Percentiles rank a stretch among this genome's conserved stretches.
Conservation (phyloP, 2,329 filamentous ascomycete genomes). For the Eurotiales sp. region DNA sequence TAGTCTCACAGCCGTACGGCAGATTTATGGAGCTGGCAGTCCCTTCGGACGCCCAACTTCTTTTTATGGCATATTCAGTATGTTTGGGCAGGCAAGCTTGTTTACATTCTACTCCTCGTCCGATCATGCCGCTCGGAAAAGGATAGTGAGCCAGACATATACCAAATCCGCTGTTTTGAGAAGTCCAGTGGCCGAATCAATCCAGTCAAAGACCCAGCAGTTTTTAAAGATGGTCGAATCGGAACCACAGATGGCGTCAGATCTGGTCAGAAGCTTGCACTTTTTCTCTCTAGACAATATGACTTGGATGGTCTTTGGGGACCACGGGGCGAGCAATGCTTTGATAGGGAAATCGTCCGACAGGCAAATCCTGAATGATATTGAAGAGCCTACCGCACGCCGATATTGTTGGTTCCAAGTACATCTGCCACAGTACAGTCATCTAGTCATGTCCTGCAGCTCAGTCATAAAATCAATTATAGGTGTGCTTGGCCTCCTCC, state of each 20-base stretch:
- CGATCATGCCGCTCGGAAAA: background rate
- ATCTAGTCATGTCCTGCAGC: background rate
- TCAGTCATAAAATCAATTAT: background rate
- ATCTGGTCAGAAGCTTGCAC: background rate
- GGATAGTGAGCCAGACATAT: background rate
- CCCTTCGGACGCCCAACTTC: background rate
- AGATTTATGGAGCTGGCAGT: slow-evolving; percentile 1
- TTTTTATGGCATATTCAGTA: slow-evolving; percentile 4
- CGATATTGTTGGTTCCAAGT: slow-evolving; percentile 2
- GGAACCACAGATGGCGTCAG: background rate
- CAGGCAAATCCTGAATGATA: background rate
- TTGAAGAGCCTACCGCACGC: background rate
- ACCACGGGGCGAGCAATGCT: background rate
- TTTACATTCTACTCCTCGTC: slow-evolving; percentile 7
- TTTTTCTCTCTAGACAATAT: slow-evolving; percentile 2
- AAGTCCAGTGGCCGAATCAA: background rate
- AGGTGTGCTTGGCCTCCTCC: background rate
- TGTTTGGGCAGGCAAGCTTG: background rate
- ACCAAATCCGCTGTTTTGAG: slow-evolving; percentile 1
- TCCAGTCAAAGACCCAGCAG: background rate
- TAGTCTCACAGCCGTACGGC: background rate
- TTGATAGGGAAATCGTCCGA: background rate
- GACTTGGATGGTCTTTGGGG: slow-evolving; percentile 1
- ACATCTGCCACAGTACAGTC: background rate
- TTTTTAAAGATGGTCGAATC: slow-evolving; percentile 1